Evolutionary conservation across 768 basidiomycete species (phyloP).

Genomic region (Wakefieldia striispora): DNA sequence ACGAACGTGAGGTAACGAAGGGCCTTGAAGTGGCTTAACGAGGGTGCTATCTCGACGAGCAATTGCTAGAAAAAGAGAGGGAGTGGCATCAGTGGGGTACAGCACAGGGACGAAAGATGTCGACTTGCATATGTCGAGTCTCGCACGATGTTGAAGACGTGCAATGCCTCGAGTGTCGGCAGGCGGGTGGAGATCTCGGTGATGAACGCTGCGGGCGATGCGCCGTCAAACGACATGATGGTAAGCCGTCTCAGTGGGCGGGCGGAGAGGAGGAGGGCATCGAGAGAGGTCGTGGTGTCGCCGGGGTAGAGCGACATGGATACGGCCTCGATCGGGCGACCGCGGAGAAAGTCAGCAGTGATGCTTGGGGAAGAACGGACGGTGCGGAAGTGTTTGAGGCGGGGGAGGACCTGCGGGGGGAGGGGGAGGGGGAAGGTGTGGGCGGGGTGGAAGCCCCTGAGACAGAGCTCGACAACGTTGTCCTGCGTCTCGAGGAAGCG

Average conservation of each 20-base stretch:
- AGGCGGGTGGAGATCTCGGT: conserved; percentile 46
- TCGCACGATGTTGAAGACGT: conserved; percentile 55
- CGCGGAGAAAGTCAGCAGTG: conserved; percentile 44
- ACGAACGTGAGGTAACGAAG: conserved; percentile 59
- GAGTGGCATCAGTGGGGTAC: no score
- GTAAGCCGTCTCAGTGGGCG: conserved; percentile 48
- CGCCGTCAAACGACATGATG: conserved; percentile 55
- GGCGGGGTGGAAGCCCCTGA: conserved; percentile 49
- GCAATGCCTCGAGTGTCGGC: conserved; percentile 54
- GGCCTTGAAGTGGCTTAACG: conserved; percentile 43
- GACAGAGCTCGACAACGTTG: conserved; percentile 48
- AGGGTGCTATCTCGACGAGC: conserved; percentile 39
- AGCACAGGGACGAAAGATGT: neutral
- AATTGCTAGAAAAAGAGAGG: no score
- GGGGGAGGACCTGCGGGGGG: conserved; percentile 42
- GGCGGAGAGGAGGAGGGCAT: conserved; percentile 40
- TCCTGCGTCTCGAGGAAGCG: conserved; percentile 51
- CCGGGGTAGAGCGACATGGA: conserved; percentile 52
- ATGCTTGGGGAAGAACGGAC: conserved; percentile 49
- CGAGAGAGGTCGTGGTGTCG: conserved; percentile 39
- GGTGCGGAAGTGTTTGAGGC: conserved; percentile 48
- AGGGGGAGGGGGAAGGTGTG: conserved; percentile 37
- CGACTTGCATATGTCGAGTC: conserved; percentile 46
- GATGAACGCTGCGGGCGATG: conserved; percentile 44
- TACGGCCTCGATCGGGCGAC: conserved; percentile 47